These are phyloP conservation scores for Aspergillus hortae DNA, from an alignment of 2,329 filamentous ascomycete genomes.

Conservation along the genomic window DNA sequence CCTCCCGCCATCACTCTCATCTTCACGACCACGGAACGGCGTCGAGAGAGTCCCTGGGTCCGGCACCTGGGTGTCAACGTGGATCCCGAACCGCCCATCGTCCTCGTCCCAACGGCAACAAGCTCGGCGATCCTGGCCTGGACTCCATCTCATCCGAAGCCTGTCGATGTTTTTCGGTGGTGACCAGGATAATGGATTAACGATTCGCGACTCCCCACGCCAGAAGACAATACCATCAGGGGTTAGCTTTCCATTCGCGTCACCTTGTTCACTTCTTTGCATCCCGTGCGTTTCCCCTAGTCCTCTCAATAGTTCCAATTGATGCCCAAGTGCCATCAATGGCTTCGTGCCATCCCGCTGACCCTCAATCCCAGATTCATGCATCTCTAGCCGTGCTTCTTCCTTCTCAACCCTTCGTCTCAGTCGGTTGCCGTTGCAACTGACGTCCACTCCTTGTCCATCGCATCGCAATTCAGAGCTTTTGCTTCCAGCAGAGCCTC, in stretches of 20 bases:
- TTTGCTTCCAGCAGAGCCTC: background rate
- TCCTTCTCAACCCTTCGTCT: constrained; percentile 3
- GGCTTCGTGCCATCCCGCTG: no score
- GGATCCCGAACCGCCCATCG: constrained; percentile 7
- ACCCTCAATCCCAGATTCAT: constrained; percentile 3
- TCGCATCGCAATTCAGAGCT: constrained; percentile 1
- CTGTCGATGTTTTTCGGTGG: no score
- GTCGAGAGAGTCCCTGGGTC: constrained; percentile 7
- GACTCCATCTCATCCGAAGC: background rate
- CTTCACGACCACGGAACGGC: constrained; percentile 1
- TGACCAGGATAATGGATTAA: background rate
- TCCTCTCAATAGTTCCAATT: no score
- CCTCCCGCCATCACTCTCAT: background rate
- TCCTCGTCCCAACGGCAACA: constrained; percentile 4
- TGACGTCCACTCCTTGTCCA: constrained; percentile 22
- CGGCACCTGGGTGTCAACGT: constrained; percentile 13
- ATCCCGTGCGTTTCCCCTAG: background rate
- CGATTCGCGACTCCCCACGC: background rate
- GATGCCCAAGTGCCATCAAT: no score
- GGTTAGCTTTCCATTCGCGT: background rate
- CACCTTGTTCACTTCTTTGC: background rate
- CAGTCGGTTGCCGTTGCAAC: constrained; percentile 15
- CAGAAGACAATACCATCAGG: background rate
- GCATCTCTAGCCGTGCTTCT: constrained; percentile 8
- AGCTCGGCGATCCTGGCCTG: constrained; percentile 3